Percentiles rank a stretch among this genome's conserved stretches.
phyloP scores from a whole-genome alignment of 768 basidiomycete species.

The Boletus rubroflammeus region DNA sequence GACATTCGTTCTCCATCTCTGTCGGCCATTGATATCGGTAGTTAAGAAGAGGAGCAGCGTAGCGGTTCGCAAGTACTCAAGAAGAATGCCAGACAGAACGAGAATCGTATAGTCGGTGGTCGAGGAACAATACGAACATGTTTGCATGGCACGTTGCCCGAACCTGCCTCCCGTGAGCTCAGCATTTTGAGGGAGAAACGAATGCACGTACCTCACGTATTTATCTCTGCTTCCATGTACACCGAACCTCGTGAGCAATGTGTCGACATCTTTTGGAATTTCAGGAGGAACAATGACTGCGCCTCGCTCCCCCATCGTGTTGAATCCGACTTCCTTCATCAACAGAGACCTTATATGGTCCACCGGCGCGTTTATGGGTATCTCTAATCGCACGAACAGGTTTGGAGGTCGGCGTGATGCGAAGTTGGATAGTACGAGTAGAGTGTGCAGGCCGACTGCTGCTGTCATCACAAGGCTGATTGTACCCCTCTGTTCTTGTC shows the following conservation, averaged over 20 bases:
- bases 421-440: constrained; percentile 16
- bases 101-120: constrained; percentile 58
- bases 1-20: constrained; percentile 43
- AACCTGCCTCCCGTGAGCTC: constrained; percentile 42
- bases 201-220: constrained; percentile 52
- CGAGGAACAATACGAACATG: constrained; percentile 64
- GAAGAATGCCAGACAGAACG: constrained; percentile 49
- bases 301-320: constrained; percentile 16
- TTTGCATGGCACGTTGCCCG: constrained; percentile 60
- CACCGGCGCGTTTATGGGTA: constrained; percentile 53
- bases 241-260: constrained; percentile 51
- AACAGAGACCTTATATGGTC: constrained; percentile 50
- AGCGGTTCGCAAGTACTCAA: constrained; percentile 58
- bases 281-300: constrained; percentile 13
- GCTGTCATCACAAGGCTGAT: constrained; percentile 7
- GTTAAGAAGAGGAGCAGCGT: constrained; percentile 47
- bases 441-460: constrained; percentile 13
- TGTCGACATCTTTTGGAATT: constrained; percentile 49
- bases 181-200: not conserved
- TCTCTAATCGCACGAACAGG: constrained; percentile 51
- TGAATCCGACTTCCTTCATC: constrained; percentile 39
- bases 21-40: constrained; percentile 36
- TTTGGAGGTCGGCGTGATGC: constrained; percentile 48
- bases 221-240: constrained; percentile 54
- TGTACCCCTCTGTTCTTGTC: not conserved